Percentiles rank a stretch among this genome's conserved stretches.
Conservation (phyloP, 2,329 filamentous ascomycete genomes). For the Ophiocordyceps camponoti-floridani region DNA sequence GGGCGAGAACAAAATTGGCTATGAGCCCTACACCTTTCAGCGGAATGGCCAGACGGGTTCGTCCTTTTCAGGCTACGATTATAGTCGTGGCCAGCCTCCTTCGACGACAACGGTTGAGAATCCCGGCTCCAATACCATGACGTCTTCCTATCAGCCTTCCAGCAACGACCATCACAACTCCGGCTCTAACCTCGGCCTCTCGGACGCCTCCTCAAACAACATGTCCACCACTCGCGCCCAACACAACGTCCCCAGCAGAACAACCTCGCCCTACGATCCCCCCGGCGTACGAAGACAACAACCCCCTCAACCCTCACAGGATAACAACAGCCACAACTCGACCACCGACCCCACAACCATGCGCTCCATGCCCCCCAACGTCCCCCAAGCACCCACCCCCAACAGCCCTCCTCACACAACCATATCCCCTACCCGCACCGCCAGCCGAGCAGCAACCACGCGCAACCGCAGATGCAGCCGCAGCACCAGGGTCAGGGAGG, state of each 20-base stretch:
- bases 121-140: too few relatives aligned
- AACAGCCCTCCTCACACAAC: background rate
- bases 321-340: background rate
- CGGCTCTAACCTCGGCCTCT: background rate
- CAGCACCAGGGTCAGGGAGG: background rate
- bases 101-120: conserved; percentile 2
- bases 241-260: background rate
- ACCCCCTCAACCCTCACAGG: background rate
- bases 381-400: background rate
- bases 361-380: background rate
- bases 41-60: conserved; percentile 3
- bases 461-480: background rate
- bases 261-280: background rate
- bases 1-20: conserved; percentile 6
- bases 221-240: background rate
- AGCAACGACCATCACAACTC: conserved; percentile 4
- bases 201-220: background rate
- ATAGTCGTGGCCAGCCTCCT: conserved; percentile 9
- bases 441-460: background rate
- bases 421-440: background rate
- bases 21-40: conserved; percentile 17
- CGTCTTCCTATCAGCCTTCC: too few relatives aligned
- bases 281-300: background rate
- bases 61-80: conserved; percentile 7
- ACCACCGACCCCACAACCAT: background rate